Evolutionary conservation across 306 rosid species (phyloP), one percentile per base, ranked within the genome.

Genomic region (Inga laurina): DNA sequence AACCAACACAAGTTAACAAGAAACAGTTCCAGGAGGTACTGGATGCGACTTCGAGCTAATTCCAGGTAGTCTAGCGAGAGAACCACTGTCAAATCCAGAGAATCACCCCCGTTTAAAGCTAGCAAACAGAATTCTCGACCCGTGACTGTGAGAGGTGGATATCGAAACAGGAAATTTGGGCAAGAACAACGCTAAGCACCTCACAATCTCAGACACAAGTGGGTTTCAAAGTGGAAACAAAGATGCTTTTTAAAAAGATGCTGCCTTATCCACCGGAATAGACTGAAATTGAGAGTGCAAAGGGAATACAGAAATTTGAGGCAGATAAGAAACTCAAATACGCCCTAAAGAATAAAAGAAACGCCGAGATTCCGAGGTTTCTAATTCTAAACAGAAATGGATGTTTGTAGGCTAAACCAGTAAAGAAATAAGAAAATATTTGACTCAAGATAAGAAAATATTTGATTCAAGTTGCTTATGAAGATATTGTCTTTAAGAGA

Each of bases 241-340:
- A 52, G 84, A 82, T 39, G 81, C 39, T 79, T 83, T 71, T 66
- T 71, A 79, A 74, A 61, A 81, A 89, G 98, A 91, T 89, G 97
- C 92, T 87, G 84, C 80, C 97, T 27, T 90, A 96, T 92, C 97
- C 94, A 89, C 85, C 82, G 83, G 76, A 87, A 86, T 72, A 86
- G 85, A 83, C 81, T 86, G 77, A 82, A 88, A 5, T 79, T 86
- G 91, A 90, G 91, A 90, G 80, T 81, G 87, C 76, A 45, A 72
- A 78, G 82, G 59, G 81, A 84, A 68, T 65, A 75, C 51, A 73
- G 79, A 71, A 75, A 85, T 52, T 79, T 56, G 77, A 82, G 85
- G 84, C 77, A 77, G 77, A 82, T 44, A 85, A 62, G 79, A 88
- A 62, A 62, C 68, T 62, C 68, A 62, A 62, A 62, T 62, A 59